Conservation (phyloP, 805 yeast species). For the Starmerella cellae region DNA sequence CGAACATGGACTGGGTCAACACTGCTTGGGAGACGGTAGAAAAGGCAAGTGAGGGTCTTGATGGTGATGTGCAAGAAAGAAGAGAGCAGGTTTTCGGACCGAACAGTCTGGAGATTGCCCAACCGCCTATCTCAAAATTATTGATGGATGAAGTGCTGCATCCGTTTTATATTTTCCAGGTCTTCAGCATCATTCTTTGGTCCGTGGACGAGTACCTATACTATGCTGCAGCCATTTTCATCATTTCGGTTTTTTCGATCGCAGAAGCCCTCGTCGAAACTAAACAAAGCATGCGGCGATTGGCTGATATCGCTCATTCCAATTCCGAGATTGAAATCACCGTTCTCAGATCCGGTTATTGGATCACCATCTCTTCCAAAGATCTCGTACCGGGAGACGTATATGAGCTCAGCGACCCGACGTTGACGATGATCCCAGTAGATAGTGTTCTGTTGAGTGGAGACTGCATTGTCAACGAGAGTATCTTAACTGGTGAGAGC, state of each 20-base stretch:
- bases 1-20: conserved; percentile 82
- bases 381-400: conserved; percentile 94
- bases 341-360: conserved; percentile 83
- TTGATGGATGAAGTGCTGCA: conserved; percentile 80
- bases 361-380: conserved; percentile 65
- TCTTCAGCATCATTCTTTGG: conserved; percentile 86
- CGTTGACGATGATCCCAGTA: conserved; percentile 62
- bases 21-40: conserved; percentile 54
- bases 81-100: conserved; percentile 62
- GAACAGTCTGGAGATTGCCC: conserved; percentile 63
- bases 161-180: conserved; percentile 91
- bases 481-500: conserved; percentile 96
- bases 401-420: conserved; percentile 81
- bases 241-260: conserved; percentile 73
- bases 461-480: conserved; percentile 91
- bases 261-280: conserved; percentile 79
- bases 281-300: conserved; percentile 52
- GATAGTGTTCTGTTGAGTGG: conserved; percentile 81
- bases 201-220: conserved; percentile 81
- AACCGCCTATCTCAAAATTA: conserved; percentile 51
- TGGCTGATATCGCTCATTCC: conserved; percentile 50
- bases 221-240: conserved; percentile 82
- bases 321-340: conserved; percentile 66
- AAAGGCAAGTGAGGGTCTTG: conserved; percentile 47
- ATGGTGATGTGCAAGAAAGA: conserved; percentile 54